Evolutionary conservation across 179 eudicot species (phyloP).

Genomic region (Vitellaria paradoxa): DNA sequence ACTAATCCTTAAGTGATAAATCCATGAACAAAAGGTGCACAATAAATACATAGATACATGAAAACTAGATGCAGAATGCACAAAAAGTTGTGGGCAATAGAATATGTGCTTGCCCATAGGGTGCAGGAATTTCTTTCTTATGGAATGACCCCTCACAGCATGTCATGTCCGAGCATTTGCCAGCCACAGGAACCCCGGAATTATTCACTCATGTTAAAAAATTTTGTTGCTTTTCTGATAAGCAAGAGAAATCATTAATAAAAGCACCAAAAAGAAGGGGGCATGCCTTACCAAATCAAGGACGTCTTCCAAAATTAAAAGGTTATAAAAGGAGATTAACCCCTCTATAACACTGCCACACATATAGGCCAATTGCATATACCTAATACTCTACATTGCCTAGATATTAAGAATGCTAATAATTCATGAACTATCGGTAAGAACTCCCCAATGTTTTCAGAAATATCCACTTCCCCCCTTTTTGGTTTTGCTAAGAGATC

Average conservation of each 20-base stretch:
- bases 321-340: neutral
- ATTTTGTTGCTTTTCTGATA: neutral
- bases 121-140: neutral
- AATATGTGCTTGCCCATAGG: neutral
- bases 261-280: neutral
- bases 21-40: neutral
- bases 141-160: neutral
- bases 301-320: neutral
- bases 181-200: neutral
- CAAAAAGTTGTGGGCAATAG: neutral
- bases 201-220: neutral
- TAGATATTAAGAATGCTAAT: neutral
- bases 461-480: neutral
- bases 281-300: neutral
- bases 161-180: neutral
- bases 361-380: neutral
- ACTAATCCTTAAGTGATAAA: neutral
- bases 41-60: neutral
- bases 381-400: neutral
- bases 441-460: neutral
- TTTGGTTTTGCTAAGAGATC: neutral
- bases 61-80: neutral
- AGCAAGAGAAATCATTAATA: neutral
- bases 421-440: neutral
- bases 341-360: neutral